Evolutionary conservation across 257 asterid species (phyloP).

Genomic region (Rehmannia glutinosa): DNA sequence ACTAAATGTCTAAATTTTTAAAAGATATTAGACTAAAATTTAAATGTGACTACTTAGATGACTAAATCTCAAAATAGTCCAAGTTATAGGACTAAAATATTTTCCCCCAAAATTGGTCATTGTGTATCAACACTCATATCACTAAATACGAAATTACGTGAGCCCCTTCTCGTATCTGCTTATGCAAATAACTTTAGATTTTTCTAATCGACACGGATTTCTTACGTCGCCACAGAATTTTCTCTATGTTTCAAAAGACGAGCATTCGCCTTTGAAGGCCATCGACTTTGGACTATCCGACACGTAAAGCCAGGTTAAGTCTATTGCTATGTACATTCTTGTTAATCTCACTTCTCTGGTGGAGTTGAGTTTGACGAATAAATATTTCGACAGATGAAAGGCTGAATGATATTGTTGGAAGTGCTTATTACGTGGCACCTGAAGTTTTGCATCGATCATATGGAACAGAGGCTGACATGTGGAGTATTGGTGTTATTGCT

Average conservation of each 20-base stretch:
- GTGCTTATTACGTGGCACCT: constrained; percentile 90
- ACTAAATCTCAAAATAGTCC: too few species aligned
- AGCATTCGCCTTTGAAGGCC: constrained; percentile 61
- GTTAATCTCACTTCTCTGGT: not conserved
- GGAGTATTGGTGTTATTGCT: constrained; percentile 86
- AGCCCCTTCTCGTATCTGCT: not conserved
- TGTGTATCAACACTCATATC: not conserved
- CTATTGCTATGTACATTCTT: constrained; percentile 3
- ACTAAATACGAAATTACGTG: not conserved
- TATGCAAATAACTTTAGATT: too few species aligned
- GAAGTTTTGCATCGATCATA: constrained; percentile 80
- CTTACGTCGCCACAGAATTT: constrained; percentile 48
- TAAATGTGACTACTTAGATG: too few species aligned
- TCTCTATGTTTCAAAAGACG: constrained; percentile 52
- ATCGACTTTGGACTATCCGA: constrained; percentile 86
- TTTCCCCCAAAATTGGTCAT: too few species aligned
- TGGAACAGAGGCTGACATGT: constrained; percentile 73
- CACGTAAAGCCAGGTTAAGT: constrained; percentile 67
- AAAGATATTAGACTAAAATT: too few species aligned
- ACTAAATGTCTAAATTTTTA: too few species aligned
- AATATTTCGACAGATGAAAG: constrained; percentile 51
- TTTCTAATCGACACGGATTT: constrained; percentile 7
- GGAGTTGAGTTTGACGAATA: constrained; percentile 15
- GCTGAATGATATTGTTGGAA: constrained; percentile 82
- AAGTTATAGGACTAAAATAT: too few species aligned